Evolutionary conservation across 1,284 basidiomycete genomes (phyloP), one percentile per base, ranked within the genome.

Genomic region (Pseudozyma hubeiensis): DNA sequence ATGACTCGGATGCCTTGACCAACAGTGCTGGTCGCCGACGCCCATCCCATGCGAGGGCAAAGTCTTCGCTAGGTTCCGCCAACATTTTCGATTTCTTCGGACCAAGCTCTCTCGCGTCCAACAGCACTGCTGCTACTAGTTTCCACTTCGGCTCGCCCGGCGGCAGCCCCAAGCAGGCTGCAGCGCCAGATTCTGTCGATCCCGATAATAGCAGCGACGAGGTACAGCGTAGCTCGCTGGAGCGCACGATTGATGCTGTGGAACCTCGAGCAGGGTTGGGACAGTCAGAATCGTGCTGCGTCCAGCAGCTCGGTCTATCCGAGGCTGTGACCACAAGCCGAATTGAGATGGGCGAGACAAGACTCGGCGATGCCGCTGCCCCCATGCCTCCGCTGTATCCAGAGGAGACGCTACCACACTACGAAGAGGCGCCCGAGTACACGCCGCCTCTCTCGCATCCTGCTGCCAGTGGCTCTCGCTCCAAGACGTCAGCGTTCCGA

Each of bases 71-170:
- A 1, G 73, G 67, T 34, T 71, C 73, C 4, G 37, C 59, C 51
- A 64, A 64, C 37, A 48, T 51, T 50, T 71, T 62, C 17, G 73
- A 71, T 40, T 75, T 75, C 47, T 75, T 75, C 40, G 64, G 68
- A 1, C 68, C 73, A 19, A 75, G 73, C 59, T 75, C 73, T 1
- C 39, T 75, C 16, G 55, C 67, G 16, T 71, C 68, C 14, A 61
- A 59, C 46, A 45, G 56, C 40, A 75, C 73, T 16, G 64, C 51
- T 31, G 73, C 67, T 16, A 75, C 66, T 10, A 75, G 72, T 60
- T 65, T 69, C 45, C 53, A 69, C 9, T 64, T 66, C 11, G 67
- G 63, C 41, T 70, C 67, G 34, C 63, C 72, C 7, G 31, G 35
- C 13, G 47, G 24, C 16, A 74, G 62, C 41, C 62, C 71, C 4